Conservation (phyloP, 2,329 filamentous ascomycete genomes). For the Thelonectria olida region DNA sequence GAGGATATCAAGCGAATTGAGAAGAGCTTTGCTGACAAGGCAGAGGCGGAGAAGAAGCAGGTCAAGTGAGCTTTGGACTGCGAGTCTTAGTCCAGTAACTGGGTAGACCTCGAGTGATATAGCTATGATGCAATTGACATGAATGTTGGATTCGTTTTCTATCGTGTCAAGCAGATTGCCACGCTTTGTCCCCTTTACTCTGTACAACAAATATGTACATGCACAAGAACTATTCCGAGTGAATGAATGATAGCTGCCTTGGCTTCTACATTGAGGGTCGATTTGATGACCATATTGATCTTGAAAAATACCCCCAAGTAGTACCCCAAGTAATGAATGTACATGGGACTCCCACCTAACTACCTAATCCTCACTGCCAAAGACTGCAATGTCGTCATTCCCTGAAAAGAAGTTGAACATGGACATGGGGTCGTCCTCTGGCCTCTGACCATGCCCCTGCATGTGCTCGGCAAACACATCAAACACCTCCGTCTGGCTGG, state of each 20-base stretch:
- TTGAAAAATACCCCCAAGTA: neutral
- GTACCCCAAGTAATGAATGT: neutral
- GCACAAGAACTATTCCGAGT: no score
- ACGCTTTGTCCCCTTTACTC: no score
- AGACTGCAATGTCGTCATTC: constrained; percentile 35
- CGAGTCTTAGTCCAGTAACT: no score
- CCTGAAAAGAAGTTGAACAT: constrained; percentile 36
- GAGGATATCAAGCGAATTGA: constrained; percentile 27
- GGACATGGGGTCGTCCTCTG: constrained; percentile 36
- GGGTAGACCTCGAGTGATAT: no score
- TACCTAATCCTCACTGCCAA: constrained; percentile 35
- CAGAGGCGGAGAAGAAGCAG: neutral
- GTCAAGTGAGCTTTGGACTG: no score
- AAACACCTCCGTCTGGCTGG: constrained; percentile 34
- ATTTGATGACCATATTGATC: neutral
- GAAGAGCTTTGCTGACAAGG: neutral
- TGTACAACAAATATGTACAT: no score
- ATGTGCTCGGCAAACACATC: constrained; percentile 32
- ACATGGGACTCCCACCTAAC: no score
- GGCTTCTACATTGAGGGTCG: no score
- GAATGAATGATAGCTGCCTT: no score
- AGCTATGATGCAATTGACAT: no score
- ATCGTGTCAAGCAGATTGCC: no score
- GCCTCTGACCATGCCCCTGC: constrained; percentile 21
- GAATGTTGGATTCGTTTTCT: no score